Conservation (phyloP, 2,329 filamentous ascomycete species). For the Aspergillus intermedius region DNA sequence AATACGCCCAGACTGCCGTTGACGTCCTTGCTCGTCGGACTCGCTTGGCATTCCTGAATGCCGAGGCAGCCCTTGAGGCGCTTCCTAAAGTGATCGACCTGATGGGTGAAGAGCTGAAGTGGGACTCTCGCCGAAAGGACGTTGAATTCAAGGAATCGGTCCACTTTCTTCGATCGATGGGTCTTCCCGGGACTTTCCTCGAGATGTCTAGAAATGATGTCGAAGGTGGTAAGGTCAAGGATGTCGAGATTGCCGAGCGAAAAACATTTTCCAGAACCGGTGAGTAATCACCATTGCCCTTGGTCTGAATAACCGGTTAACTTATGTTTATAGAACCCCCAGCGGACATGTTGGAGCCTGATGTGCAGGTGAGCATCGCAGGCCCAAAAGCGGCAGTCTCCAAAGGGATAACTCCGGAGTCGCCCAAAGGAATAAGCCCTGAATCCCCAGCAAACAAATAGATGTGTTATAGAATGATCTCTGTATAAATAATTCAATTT, state of each 20-base stretch:
- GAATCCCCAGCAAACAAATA: not conserved
- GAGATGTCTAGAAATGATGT: conserved; percentile 52
- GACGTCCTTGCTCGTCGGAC: conserved; percentile 83
- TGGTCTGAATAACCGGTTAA: not conserved
- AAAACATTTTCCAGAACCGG: conserved; percentile 38
- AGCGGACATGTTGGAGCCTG: conserved; percentile 47
- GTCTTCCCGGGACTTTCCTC: conserved; percentile 53
- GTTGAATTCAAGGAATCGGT: conserved; percentile 71
- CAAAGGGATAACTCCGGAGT: not conserved
- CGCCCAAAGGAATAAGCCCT: not conserved
- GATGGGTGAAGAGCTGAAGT: conserved; percentile 77
- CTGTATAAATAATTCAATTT: conserved; percentile 1
- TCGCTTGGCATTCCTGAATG: conserved; percentile 81
- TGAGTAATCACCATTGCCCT: conserved; percentile 18
- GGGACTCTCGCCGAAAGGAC: conserved; percentile 67
- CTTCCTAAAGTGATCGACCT: conserved; percentile 81
- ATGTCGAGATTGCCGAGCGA: conserved; percentile 35
- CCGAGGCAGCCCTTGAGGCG: conserved; percentile 80
- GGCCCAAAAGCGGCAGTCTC: not conserved
- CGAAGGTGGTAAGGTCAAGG: conserved; percentile 48
- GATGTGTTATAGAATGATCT: not conserved
- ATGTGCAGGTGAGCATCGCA: conserved; percentile 16
- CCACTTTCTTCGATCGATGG: conserved; percentile 55
- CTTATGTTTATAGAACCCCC: conserved; percentile 26
- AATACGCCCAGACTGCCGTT: conserved; percentile 85